Evolutionary conservation across 305 asterid genomes (phyloP).

Genomic region (Lippia alba): DNA sequence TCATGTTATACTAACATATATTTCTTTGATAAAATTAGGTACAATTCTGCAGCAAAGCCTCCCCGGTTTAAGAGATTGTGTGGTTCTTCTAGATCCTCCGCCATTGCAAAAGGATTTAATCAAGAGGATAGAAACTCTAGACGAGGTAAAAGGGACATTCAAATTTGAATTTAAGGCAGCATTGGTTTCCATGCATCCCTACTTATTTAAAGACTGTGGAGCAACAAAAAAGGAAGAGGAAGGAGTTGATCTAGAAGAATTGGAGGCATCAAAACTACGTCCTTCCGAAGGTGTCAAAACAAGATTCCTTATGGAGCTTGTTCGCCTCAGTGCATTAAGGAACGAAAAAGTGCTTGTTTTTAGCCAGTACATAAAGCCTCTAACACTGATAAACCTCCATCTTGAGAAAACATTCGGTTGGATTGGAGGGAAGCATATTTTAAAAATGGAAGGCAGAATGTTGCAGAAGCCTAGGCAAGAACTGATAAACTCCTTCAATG

Average conservation of each 20-base stretch:
- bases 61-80: conserved; percentile 46
- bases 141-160: conserved; percentile 11
- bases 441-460: conserved; percentile 41
- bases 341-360: conserved; percentile 47
- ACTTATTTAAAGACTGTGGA: conserved; percentile 9
- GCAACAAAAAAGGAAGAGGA: conserved; percentile 8
- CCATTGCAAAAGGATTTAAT: conserved; percentile 36
- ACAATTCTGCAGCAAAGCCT: conserved; percentile 42
- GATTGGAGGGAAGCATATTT: conserved; percentile 38
- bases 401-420: conserved; percentile 31
- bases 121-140: conserved; percentile 28
- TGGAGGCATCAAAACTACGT: conserved; percentile 28
- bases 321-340: conserved; percentile 35
- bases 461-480: conserved; percentile 39
- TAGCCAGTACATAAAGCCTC: conserved; percentile 42
- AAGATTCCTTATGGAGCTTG: conserved; percentile 42
- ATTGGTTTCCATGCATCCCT: conserved; percentile 51
- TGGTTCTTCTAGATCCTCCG: conserved; percentile 41
- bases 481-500: conserved; percentile 39
- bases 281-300: conserved; percentile 45
- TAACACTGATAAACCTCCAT: conserved; percentile 38
- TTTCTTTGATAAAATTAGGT: conserved; percentile 16
- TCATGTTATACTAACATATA: no score
- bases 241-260: conserved; percentile 6
- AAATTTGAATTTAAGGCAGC: conserved; percentile 39